These are phyloP conservation scores for Beauveria sp. DNA, from an alignment of 2,329 filamentous ascomycete genomes.

Conservation along the genomic window DNA sequence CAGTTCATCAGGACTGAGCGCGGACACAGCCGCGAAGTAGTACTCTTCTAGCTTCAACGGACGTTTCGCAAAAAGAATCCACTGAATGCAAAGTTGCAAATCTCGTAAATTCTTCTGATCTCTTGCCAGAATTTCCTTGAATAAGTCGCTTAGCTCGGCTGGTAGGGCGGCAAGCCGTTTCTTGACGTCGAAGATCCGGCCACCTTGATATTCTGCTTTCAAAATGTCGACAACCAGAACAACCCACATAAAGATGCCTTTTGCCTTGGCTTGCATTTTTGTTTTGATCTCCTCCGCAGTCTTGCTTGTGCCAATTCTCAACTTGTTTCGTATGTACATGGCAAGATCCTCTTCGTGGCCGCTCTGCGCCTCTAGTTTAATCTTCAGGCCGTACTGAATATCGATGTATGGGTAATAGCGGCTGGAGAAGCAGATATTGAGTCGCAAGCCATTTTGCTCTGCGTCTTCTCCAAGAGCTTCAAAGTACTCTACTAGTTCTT, in stretches of 20 bases:
- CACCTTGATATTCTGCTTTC: slow-evolving; percentile 25
- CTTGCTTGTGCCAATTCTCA: background rate
- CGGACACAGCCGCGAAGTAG: slow-evolving; percentile 23
- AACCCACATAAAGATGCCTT: slow-evolving; percentile 38
- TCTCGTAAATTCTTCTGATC: slow-evolving; percentile 34
- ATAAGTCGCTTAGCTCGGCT: slow-evolving; percentile 35
- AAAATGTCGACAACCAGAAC: slow-evolving; percentile 31
- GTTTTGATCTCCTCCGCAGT: background rate
- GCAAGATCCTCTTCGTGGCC: slow-evolving; percentile 21
- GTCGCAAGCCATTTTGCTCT: background rate
- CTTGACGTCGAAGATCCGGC: slow-evolving; percentile 17
- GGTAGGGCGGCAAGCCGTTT: slow-evolving; percentile 29
- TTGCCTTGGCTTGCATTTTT: slow-evolving; percentile 28
- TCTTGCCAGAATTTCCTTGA: slow-evolving; percentile 41
- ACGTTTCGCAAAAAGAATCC: slow-evolving; percentile 41
- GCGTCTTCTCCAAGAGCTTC: slow-evolving; percentile 26
- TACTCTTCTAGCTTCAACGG: slow-evolving; percentile 37
- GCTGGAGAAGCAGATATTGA: slow-evolving; percentile 37
- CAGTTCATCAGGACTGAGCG: background rate
- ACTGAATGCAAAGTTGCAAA: slow-evolving; percentile 39
- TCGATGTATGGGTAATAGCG: slow-evolving; percentile 39
- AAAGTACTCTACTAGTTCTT: slow-evolving; percentile 34
- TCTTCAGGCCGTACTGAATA: slow-evolving; percentile 18
- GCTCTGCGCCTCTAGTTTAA: slow-evolving; percentile 19
- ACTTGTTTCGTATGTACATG: slow-evolving; percentile 14